These are phyloP conservation scores for Tricharina praecox DNA, from an alignment of 495 filamentous ascomycete species.

Conservation along the genomic window DNA sequence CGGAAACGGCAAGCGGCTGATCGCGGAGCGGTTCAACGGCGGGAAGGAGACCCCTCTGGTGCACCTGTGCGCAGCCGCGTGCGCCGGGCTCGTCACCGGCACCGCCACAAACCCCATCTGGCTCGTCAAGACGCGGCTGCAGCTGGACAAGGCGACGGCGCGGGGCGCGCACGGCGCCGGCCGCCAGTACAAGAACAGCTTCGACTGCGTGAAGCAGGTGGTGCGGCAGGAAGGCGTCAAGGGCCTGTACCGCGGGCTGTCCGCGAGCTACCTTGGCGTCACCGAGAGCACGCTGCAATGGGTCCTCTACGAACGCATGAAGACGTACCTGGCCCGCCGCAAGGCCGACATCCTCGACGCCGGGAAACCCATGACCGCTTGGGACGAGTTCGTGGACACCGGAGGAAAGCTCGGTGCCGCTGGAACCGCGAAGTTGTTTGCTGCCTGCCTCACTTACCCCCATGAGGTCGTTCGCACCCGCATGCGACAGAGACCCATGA, in stretches of 20 bases:
- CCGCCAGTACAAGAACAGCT: slow-evolving; percentile 62
- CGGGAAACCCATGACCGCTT: slow-evolving; percentile 39
- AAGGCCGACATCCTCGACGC: slow-evolving; percentile 37
- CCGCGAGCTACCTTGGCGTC: slow-evolving; percentile 72
- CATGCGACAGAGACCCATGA: slow-evolving; percentile 60
- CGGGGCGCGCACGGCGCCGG: slow-evolving; percentile 31
- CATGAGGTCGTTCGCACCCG: slow-evolving; percentile 77
- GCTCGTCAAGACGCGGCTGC: slow-evolving; percentile 77
- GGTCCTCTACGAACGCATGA: slow-evolving; percentile 76
- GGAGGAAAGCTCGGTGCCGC: slow-evolving; percentile 59
- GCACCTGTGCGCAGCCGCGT: slow-evolving; percentile 54
- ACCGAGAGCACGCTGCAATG: slow-evolving; percentile 75
- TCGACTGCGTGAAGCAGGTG: slow-evolving; percentile 64
- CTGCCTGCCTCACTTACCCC: slow-evolving; percentile 66
- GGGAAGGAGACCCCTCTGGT: slow-evolving; percentile 51
- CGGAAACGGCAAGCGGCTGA: slow-evolving; percentile 68
- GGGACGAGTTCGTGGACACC: slow-evolving; percentile 50
- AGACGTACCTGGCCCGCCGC: slow-evolving; percentile 42
- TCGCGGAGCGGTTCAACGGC: slow-evolving; percentile 46
- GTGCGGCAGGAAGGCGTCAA: slow-evolving; percentile 56
- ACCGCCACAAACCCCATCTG: slow-evolving; percentile 87
- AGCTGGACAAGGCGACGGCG: slow-evolving; percentile 55
- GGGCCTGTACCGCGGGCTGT: slow-evolving; percentile 71
- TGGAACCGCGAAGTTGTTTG: slow-evolving; percentile 64
- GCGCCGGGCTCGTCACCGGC: slow-evolving; percentile 60